phyloP scores from a whole-genome alignment of 495 filamentous ascomycete species.

The Penicillium manginii region DNA sequence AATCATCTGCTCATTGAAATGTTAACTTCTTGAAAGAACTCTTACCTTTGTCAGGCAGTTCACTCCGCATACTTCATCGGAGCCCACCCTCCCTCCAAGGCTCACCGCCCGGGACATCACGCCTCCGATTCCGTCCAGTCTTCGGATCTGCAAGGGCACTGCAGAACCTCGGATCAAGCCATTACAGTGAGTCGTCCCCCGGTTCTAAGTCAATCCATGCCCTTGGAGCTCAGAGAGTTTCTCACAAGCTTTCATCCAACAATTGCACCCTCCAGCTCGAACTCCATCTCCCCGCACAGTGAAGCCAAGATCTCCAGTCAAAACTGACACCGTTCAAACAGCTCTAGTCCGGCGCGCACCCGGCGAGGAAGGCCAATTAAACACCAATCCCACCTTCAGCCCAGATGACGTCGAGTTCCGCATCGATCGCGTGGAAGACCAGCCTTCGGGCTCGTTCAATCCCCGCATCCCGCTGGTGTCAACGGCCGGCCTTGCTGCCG shows the following conservation, averaged over 20 bases:
- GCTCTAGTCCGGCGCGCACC: conserved; percentile 23
- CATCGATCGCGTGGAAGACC: conserved; percentile 34
- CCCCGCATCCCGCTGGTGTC: conserved; percentile 26
- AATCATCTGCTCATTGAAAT: too few relatives aligned
- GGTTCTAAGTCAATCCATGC: background rate
- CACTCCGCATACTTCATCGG: too few relatives aligned
- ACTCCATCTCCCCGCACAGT: background rate
- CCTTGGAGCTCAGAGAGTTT: background rate
- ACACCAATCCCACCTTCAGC: background rate
- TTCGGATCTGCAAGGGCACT: conserved; percentile 22
- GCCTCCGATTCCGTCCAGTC: conserved; percentile 20
- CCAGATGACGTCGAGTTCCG: conserved; percentile 32
- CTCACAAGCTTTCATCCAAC: background rate
- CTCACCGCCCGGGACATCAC: conserved; percentile 21
- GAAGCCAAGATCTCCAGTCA: conserved; percentile 13
- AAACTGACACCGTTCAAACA: conserved; percentile 15
- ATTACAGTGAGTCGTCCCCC: conserved; percentile 21
- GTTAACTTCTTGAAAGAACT: too few relatives aligned
- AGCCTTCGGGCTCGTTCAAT: conserved; percentile 36
- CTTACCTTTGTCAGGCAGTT: too few relatives aligned
- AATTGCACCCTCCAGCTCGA: conserved; percentile 1
- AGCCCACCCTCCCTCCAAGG: conserved; percentile 1
- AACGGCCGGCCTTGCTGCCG: conserved; percentile 26
- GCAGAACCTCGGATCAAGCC: conserved; percentile 21
- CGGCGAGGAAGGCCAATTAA: conserved; percentile 26